phyloP scores from a whole-genome alignment of 257 asterid species.

The Solanum ahanhuiri region DNA sequence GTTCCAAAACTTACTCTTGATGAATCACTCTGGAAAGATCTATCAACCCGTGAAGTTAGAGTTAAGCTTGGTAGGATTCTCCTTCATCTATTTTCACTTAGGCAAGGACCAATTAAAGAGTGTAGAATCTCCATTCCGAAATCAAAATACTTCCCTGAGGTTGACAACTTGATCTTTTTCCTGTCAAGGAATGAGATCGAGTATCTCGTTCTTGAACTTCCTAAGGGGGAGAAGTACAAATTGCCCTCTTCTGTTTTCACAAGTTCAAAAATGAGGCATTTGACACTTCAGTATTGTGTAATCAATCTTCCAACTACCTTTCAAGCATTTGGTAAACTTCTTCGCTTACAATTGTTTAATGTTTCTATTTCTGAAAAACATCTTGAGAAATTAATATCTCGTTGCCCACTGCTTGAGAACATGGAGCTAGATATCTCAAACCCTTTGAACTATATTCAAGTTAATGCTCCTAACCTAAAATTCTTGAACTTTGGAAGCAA shows the following conservation, averaged over 20 bases:
- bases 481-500: background rate
- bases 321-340: background rate
- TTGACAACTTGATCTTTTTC: background rate
- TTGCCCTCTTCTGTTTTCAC: background rate
- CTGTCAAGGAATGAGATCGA: background rate
- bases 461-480: conserved; percentile 3
- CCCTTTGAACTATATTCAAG: background rate
- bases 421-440: background rate
- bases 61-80: background rate
- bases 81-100: background rate
- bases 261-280: background rate
- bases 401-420: background rate
- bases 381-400: background rate
- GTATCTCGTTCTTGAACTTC: background rate
- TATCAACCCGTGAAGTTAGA: background rate
- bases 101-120: background rate
- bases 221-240: background rate
- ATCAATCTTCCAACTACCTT: background rate
- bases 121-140: background rate
- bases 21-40: background rate
- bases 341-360: background rate
- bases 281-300: background rate
- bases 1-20: background rate
- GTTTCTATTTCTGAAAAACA: background rate
- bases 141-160: background rate